Evolutionary conservation across 1,284 basidiomycete species (phyloP).

Genomic region (Tylopilus orsonianus): DNA sequence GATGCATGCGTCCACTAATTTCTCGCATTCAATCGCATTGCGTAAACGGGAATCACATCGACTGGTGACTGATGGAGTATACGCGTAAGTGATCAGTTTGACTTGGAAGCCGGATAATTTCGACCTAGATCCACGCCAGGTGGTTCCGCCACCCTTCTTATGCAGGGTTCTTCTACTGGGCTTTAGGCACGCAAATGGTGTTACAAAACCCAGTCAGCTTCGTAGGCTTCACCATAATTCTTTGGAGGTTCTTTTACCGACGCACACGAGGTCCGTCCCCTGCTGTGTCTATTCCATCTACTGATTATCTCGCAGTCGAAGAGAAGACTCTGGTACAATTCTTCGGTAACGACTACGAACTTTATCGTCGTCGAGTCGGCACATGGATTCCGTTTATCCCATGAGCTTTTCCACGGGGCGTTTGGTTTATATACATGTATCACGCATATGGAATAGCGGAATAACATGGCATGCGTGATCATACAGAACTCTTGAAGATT

Average conservation of each 20-base stretch:
- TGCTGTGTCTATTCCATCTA: neutral
- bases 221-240: constrained; percentile 56
- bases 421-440: neutral
- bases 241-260: constrained; percentile 86
- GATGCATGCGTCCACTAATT: constrained; percentile 93
- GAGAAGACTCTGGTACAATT: constrained; percentile 73
- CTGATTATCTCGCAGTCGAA: constrained; percentile 54
- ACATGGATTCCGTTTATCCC: constrained; percentile 74
- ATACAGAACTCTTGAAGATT: constrained; percentile 27
- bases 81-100: constrained; percentile 56
- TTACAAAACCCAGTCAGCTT: constrained; percentile 86
- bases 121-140: constrained; percentile 39
- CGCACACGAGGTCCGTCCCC: constrained; percentile 74
- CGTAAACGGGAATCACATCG: constrained; percentile 71
- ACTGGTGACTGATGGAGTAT: constrained; percentile 87
- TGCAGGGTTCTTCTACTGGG: constrained; percentile 98
- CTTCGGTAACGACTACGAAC: constrained; percentile 78
- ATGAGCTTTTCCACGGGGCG: constrained; percentile 36
- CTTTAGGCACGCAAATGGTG: constrained; percentile 90
- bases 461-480: constrained; percentile 29
- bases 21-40: constrained; percentile 85
- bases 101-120: neutral
- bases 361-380: constrained; percentile 68
- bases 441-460: constrained; percentile 9
- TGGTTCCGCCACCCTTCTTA: constrained; percentile 96